Evolutionary conservation across 352 stramenopile species (phyloP).

Genomic region (Elongisporangium senticosum): DNA sequence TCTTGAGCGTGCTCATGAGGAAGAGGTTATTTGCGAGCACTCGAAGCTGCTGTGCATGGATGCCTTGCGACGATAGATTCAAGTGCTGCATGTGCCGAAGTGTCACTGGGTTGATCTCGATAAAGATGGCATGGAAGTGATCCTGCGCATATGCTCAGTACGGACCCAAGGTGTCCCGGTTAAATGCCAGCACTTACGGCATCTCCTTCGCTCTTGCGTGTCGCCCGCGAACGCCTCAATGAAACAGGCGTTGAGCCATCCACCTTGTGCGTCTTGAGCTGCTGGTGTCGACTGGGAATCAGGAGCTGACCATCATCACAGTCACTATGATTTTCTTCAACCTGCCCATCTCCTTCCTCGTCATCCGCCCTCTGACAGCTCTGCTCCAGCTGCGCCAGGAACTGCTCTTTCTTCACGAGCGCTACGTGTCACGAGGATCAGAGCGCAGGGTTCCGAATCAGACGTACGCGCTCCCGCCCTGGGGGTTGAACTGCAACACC

Average conservation of each 20-base stretch:
- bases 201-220: neutral
- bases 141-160: neutral
- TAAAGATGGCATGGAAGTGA: slow-evolving; percentile 25
- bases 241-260: neutral
- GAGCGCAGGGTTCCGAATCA: neutral
- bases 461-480: too few relatives aligned
- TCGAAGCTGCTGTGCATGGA: slow-evolving; percentile 20
- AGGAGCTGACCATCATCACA: neutral
- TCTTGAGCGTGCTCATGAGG: slow-evolving; percentile 14
- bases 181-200: neutral
- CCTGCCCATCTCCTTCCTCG: neutral
- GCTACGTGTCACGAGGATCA: slow-evolving; percentile 7
- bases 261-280: neutral
- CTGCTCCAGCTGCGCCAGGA: slow-evolving; percentile 16
- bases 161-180: too few relatives aligned
- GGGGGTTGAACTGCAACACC: neutral
- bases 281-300: neutral
- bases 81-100: slow-evolving; percentile 18
- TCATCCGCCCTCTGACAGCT: slow-evolving; percentile 11
- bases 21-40: slow-evolving; percentile 21
- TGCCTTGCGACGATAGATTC: slow-evolving; percentile 16
- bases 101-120: slow-evolving; percentile 20
- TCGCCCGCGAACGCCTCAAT: neutral
- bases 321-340: slow-evolving; percentile 7
- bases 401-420: slow-evolving; percentile 26